Percentiles rank a stretch among this genome's conserved stretches.
These are phyloP conservation scores for Fraxinus excelsior DNA, from an alignment of 257 asterid genomes.

Conservation along the genomic window DNA sequence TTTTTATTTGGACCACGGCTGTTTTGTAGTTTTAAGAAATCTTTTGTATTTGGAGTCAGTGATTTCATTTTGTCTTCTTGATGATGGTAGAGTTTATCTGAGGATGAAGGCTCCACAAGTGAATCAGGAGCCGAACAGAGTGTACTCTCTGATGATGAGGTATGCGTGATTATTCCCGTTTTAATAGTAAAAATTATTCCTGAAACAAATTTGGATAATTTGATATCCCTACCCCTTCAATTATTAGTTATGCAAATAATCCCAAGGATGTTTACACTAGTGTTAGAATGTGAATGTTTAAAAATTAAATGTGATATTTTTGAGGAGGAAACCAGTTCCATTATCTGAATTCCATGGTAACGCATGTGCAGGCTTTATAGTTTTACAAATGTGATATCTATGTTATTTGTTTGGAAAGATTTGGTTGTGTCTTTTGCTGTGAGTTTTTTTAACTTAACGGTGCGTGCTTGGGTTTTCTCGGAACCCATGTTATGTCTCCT, in stretches of 20 bases:
- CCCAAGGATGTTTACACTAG: not conserved
- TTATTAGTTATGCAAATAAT: not conserved
- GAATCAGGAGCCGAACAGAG: conserved; percentile 51
- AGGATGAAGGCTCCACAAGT: conserved; percentile 41
- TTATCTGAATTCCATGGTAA: not conserved
- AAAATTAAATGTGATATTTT: not conserved
- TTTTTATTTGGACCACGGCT: not conserved
- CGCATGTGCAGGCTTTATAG: not conserved
- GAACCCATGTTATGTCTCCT: not conserved
- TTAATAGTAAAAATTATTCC: not conserved
- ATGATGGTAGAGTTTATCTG: conserved; percentile 49
- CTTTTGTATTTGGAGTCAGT: not conserved
- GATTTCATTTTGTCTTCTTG: not conserved
- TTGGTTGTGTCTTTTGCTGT: not conserved
- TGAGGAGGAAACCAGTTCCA: not conserved
- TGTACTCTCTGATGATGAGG: conserved; percentile 59
- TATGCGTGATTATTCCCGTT: conserved; percentile 34
- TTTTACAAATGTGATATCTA: not conserved
- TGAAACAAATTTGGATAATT: not conserved
- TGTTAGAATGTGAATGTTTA: not conserved
- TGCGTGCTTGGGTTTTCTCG: not conserved
- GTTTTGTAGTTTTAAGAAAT: not conserved
- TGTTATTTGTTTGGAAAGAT: not conserved
- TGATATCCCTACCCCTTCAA: not conserved
- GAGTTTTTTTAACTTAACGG: not conserved